phyloP scores from a whole-genome alignment of 2,329 filamentous ascomycete genomes.

The Cyphellophora attinorum region DNA sequence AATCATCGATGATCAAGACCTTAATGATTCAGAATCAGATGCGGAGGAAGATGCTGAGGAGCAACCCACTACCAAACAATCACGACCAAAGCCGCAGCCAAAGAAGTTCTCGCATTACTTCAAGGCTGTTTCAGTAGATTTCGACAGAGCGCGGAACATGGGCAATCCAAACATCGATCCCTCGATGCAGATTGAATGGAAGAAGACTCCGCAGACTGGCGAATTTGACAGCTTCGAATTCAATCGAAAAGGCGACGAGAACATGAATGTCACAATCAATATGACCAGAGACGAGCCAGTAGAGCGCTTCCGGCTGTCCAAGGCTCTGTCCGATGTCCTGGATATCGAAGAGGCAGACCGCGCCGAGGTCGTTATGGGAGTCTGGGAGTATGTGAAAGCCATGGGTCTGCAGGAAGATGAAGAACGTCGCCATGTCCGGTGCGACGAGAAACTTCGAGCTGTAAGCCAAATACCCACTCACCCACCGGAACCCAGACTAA shows the following conservation, averaged over 20 bases:
- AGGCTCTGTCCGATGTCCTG: conserved; percentile 69
- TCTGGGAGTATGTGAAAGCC: conserved; percentile 90
- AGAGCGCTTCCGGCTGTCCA: conserved; percentile 72
- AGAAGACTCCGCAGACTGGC: conserved; percentile 58
- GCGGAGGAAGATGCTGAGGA: conserved; percentile 29
- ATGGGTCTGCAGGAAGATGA: conserved; percentile 87
- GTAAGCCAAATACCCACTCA: conserved; percentile 40
- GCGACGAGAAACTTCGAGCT: conserved; percentile 70
- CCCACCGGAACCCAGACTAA: not conserved
- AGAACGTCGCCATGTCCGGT: conserved; percentile 84
- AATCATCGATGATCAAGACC: conserved; percentile 61
- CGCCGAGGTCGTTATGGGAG: conserved; percentile 75
- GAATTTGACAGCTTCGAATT: conserved; percentile 91
- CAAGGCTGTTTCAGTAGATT: conserved; percentile 42
- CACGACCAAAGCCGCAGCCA: conserved; percentile 33
- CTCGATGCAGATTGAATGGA: conserved; percentile 63
- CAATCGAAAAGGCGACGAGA: conserved; percentile 84
- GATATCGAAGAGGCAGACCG: conserved; percentile 82
- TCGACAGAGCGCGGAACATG: conserved; percentile 34
- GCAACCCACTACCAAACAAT: conserved; percentile 23
- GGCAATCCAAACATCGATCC: conserved; percentile 27
- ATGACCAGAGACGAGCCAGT: conserved; percentile 74
- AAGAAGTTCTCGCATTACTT: conserved; percentile 41
- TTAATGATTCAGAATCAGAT: conserved; percentile 41
- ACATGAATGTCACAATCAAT: conserved; percentile 82